Base-by-base conservation (phyloP, 306 rosid genomes). In the Pyrus communis region DNA sequence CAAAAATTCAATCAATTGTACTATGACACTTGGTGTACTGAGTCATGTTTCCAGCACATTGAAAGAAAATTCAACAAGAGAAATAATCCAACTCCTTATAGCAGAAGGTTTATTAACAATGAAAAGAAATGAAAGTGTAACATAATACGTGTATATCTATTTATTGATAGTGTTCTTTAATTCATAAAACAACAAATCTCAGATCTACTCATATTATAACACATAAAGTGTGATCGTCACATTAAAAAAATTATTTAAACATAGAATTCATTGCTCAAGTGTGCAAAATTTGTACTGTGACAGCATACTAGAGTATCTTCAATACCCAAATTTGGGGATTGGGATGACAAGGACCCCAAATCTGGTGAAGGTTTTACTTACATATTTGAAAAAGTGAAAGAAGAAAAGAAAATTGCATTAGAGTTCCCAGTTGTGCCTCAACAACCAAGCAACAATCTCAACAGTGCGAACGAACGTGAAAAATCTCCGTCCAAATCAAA, bases 251-350 rank as follows among this genome's bases (percentile, higher is more conserved):
- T 2, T 42, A 42, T 42, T 10, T 42, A 3, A 42, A 42, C 3
- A 2, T 15, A 15, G 55, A 49, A 49, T 49, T 49, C 55, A 15
- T 49, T 49, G 21, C 21, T 49, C 5, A 49, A 15, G 55, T 59
- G 13, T 25, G 38, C 9, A 21, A 35, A 31, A 65, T 66, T 25
- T 17, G 54, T 60, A 60, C 22, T 7, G 14, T 55, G 27, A 73
- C 79, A 82, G 84, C 85, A 74, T 67, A 81, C 78, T 4, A 77
- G 79, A 72, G 71, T 45, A 49, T 43, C 76, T 7, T 65, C 85
- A 25, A 35, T 89, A 63, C 90, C 91, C 42, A 85, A 89, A 83
- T 89, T 89, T 42, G 91, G 91, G 19, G 83, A 69, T 40, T 87
- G 91, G 93, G 89, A 89, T 75, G 89, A 80, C 28, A 57, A 49